Evolutionary conservation across 176 grass and related monocot genomes (phyloP), one percentile per base, ranked within the genome.

Genomic region (Aegilops umbellulata): DNA sequence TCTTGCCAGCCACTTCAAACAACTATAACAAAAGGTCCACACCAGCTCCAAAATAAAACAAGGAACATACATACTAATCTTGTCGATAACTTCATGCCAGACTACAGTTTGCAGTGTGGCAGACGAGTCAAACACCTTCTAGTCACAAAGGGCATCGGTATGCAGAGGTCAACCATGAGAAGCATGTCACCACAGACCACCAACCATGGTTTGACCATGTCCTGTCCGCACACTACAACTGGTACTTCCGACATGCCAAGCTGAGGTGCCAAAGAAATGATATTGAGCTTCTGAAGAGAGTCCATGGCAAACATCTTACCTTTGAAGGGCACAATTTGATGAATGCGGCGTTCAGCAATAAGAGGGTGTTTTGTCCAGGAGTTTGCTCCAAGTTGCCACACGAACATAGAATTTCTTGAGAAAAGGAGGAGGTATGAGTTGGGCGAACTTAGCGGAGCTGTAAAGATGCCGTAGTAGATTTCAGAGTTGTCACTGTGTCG

Each of bases 271-370:
- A 94, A 55, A 3, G 34, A 24, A 69, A 93, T 29, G 26, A 30
- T 53, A 12, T 80, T 80, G 36, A 94, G 68, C 49, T 60, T 90
- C 11, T 69, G 4, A 83, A 69, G 9, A 0, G 3, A 71, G 51
- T 55, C 51, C 51, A 55, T 55, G 51, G 51, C 51, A 19, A 55
- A 55, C 6, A 55, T 55, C 51, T 58, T 42, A 77, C 82, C 92
- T 65, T 87, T 86, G 77, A 93, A 87, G 65, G 74, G 69, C 55
- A 89, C 58, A 4, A 85, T 76, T 23, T 90, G 83, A 61, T 20
- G 31, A 41, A 84, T 73, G 20, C 0, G 7, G 20, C 0, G 10
- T 11, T 42, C 10, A 10, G 41, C 31, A 38, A 16, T 5, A 35
- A 87, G 53, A 36, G 42, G 35, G 38, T 82, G 71, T 23, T 61